Evolutionary conservation across 2,329 filamentous ascomycete genomes (phyloP).

Genomic region (Aspergillus ustus): DNA sequence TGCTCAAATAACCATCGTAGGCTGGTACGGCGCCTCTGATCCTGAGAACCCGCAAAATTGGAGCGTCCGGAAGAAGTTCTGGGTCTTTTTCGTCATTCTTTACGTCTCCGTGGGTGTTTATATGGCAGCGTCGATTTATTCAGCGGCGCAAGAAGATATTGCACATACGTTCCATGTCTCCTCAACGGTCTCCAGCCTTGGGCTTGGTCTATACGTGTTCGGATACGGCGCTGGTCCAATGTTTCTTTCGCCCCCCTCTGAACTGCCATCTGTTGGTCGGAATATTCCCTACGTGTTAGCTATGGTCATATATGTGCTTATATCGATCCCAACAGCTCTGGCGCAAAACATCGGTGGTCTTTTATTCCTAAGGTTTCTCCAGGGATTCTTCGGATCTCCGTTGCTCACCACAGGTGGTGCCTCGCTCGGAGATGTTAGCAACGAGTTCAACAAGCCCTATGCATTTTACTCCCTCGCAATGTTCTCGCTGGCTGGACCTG

Average conservation of each 20-base stretch:
- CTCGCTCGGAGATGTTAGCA: not conserved
- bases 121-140: slow-evolving; percentile 13
- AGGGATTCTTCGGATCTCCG: slow-evolving; percentile 59
- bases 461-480: not conserved
- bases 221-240: slow-evolving; percentile 55
- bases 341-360: slow-evolving; percentile 65
- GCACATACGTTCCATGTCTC: not conserved
- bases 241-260: slow-evolving; percentile 67
- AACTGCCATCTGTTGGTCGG: slow-evolving; percentile 67
- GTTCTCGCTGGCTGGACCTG: not conserved
- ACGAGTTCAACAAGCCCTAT: slow-evolving; percentile 15
- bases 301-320: slow-evolving; percentile 67
- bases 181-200: not conserved
- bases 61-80: not conserved
- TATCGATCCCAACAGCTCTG: slow-evolving; percentile 65
- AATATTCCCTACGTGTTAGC: slow-evolving; percentile 69
- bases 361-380: slow-evolving; percentile 66
- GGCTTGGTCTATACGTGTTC: not conserved
- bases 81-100: slow-evolving; percentile 4
- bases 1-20: slow-evolving; percentile 1
- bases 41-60: slow-evolving; percentile 14
- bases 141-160: slow-evolving; percentile 4
- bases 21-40: slow-evolving; percentile 11
- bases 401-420: slow-evolving; percentile 9
- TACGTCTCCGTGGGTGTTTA: slow-evolving; percentile 16